Evolutionary conservation across 208 protist genomes (phyloP).

Genomic region (Balamuthia mandrillaris): DNA sequence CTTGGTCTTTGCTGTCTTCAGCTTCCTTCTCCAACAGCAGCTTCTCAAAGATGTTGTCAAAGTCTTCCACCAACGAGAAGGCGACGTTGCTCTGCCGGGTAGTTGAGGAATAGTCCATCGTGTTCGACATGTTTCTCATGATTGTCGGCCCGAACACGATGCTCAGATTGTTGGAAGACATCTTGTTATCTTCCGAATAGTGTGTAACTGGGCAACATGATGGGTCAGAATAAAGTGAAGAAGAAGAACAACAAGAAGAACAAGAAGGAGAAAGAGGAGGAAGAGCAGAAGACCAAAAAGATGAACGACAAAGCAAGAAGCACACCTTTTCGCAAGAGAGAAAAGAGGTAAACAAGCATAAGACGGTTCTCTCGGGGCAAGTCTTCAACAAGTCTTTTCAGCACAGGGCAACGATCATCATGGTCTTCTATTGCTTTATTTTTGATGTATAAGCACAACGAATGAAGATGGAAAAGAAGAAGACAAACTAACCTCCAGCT

Average conservation of each 20-base stretch:
- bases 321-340: background rate
- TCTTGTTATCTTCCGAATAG: conserved; percentile 13
- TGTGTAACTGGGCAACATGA: background rate
- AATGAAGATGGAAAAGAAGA: too few relatives aligned
- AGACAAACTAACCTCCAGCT: background rate
- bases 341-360: background rate
- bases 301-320: too few relatives aligned
- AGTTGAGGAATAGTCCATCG: background rate
- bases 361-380: background rate
- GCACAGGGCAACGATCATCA: background rate
- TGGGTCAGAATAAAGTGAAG: too few relatives aligned
- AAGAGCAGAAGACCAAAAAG: too few relatives aligned
- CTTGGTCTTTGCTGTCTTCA: too few relatives aligned
- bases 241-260: too few relatives aligned
- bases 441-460: background rate
- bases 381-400: background rate
- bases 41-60: conserved; percentile 6
- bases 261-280: too few relatives aligned
- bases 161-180: conserved; percentile 6
- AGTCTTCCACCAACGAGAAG: background rate
- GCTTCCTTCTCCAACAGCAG: too few relatives aligned
- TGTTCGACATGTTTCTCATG: conserved; percentile 1
- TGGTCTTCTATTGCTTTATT: background rate
- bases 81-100: background rate
- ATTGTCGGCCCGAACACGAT: conserved; percentile 19